Base-by-base conservation (phyloP, 192 early-diverging fungal genomes). In the Diversispora epigaea region DNA sequence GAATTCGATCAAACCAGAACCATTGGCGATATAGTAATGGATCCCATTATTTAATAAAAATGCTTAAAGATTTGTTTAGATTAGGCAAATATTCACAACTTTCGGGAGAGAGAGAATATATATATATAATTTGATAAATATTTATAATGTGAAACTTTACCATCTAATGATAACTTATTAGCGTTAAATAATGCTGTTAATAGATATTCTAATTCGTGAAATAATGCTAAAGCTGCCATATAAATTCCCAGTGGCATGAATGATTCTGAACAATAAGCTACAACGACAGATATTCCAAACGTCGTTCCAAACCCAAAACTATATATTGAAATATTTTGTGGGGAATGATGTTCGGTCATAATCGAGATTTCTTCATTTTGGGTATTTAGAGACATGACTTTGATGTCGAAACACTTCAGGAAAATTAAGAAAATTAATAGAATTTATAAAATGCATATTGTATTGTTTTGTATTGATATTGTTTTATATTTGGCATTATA, bases 201-300 rank as follows among this genome's bases (percentile, higher is more conserved):
- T 19, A 95, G 65, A 75, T 98, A 98, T 80, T 98, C 96, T 22
- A 94, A 79, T 22, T 89, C 81, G 77, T 98, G 96, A 77, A 96
- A 98, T 10, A 90, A 54, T 3, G 89, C 84, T 3, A 96, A 80
- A 4, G 86, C 76, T 3, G 81, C 80, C 15, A 94, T 62, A 76
- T 89, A 96, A 45, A 92, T 52, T 57, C 93, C 92, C 55, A 94
- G 76, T 64, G 86, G 78, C 76, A 80, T 74, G n/a, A 86, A 77
- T 39, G 72, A 66, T 17, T 80, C 66, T 57, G 80, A 21, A 22
- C 81, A 71, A 19, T 74, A 54, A 9, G 82, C 77, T 56, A 85
- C 68, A 50, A 82, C 66, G 22, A 84, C 14, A 40, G 93, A 91
- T 0, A 65, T 68, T 4, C 93, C 92, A 73, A 83, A 84, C 39